Conservation (phyloP, 768 basidiomycete species). For the Pisolithus orientalis region DNA sequence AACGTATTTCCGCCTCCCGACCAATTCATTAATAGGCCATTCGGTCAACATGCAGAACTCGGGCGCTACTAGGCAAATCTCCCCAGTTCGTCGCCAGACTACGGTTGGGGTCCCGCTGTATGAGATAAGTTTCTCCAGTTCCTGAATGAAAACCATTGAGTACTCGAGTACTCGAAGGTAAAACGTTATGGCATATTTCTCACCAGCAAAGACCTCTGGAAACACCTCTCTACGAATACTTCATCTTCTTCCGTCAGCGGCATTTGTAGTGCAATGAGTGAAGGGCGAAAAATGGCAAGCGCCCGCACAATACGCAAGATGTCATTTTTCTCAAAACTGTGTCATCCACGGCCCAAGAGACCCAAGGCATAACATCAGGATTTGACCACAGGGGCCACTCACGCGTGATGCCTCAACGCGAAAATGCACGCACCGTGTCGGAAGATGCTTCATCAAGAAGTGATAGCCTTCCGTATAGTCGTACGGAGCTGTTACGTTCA, state of each 20-base stretch:
- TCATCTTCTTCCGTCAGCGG: slow-evolving; percentile 94
- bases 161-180: slow-evolving; percentile 1
- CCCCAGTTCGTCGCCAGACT: slow-evolving; percentile 96
- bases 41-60: slow-evolving; percentile 95
- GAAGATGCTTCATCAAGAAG: slow-evolving; percentile 91
- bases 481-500: slow-evolving; percentile 64
- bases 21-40: slow-evolving; percentile 81
- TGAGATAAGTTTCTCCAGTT: slow-evolving; percentile 94
- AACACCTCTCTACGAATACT: slow-evolving; percentile 91
- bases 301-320: slow-evolving; percentile 92
- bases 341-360: slow-evolving; percentile 18
- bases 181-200: slow-evolving; percentile 17
- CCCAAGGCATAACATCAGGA: slow-evolving; percentile 30
- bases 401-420: slow-evolving; percentile 28
- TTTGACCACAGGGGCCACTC: slow-evolving; percentile 36
- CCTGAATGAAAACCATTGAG: slow-evolving; percentile 39
- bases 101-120: slow-evolving; percentile 97
- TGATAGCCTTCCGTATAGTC: slow-evolving; percentile 98
- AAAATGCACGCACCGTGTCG: slow-evolving; percentile 59
- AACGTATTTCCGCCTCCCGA: slow-evolving; percentile 47
- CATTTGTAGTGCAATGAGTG: slow-evolving; percentile 96
- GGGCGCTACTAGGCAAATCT: slow-evolving; percentile 93
- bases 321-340: slow-evolving; percentile 93
- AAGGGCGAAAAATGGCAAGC: slow-evolving; percentile 92
- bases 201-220: slow-evolving; percentile 88